phyloP scores from a whole-genome alignment of 2,329 filamentous ascomycete species.

The Fusarium nurragi region DNA sequence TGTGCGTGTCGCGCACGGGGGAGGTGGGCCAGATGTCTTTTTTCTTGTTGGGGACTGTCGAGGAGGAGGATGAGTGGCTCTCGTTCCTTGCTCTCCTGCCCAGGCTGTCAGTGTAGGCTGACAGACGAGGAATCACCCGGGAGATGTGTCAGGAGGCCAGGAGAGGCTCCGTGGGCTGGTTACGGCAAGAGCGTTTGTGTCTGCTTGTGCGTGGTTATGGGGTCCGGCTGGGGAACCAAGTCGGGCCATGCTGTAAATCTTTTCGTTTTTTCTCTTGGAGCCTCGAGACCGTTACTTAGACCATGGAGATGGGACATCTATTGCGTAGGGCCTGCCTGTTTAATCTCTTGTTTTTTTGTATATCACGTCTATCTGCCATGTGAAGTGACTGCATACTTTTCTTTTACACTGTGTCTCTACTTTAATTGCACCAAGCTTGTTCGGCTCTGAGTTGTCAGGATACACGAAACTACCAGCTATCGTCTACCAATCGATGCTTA shows the following conservation, averaged over 20 bases:
- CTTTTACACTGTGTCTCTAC: background rate
- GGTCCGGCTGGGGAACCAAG: conserved; percentile 37
- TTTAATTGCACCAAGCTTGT: background rate
- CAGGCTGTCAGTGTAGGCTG: conserved; percentile 43
- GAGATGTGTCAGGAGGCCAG: conserved; percentile 34
- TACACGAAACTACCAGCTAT: background rate
- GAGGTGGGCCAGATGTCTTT: conserved; percentile 48
- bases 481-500: background rate
- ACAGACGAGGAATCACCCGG: conserved; percentile 44
- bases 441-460: background rate
- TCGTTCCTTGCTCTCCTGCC: conserved; percentile 38
- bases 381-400: conserved; percentile 1
- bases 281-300: conserved; percentile 50
- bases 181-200: conserved; percentile 38
- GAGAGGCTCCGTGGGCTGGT: conserved; percentile 35
- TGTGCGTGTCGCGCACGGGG: conserved; percentile 47
- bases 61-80: conserved; percentile 42
- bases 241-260: conserved; percentile 58
- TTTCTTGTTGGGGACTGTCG: conserved; percentile 38
- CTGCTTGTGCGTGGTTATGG: conserved; percentile 43
- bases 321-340: conserved; percentile 48
- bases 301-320: conserved; percentile 50
- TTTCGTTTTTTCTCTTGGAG: conserved; percentile 57
- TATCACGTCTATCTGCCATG: conserved; percentile 3
- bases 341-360: conserved; percentile 46